Evolutionary conservation across 257 asterid species (phyloP).

Genomic region (Lantana camara): DNA sequence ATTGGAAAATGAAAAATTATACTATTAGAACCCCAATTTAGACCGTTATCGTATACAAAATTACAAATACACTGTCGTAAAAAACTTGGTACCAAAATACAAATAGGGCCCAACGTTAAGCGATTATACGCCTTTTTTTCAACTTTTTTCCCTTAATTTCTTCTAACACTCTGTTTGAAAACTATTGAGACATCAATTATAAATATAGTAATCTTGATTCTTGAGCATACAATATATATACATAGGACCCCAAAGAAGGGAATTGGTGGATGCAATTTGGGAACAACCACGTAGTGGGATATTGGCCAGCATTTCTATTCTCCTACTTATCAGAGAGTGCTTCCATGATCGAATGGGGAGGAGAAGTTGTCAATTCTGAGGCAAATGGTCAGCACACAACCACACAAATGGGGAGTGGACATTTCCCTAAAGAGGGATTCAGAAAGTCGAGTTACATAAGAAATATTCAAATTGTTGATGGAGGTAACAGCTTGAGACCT

Average conservation of each 20-base stretch:
- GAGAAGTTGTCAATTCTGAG: conserved; percentile 48
- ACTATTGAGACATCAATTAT: too few species aligned
- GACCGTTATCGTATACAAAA: too few species aligned
- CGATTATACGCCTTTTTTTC: too few species aligned
- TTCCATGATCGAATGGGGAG: conserved; percentile 56
- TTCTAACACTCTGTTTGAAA: too few species aligned
- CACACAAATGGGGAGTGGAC: conserved; percentile 60
- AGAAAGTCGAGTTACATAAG: conserved; percentile 45
- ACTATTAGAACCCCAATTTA: too few species aligned
- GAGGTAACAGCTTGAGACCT: conserved; percentile 36
- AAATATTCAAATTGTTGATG: conserved; percentile 48
- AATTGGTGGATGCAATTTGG: conserved; percentile 57
- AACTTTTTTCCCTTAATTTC: too few species aligned
- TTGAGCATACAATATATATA: too few species aligned
- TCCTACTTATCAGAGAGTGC: conserved; percentile 38
- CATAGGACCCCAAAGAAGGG: conserved; percentile 41
- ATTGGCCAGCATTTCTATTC: conserved; percentile 50
- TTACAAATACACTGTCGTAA: too few species aligned
- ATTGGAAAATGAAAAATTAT: too few species aligned
- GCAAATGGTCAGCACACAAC: conserved; percentile 46
- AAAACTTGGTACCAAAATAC: too few species aligned
- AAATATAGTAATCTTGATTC: neutral
- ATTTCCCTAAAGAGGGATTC: conserved; percentile 52
- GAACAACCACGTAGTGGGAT: conserved; percentile 37
- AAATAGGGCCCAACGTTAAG: too few species aligned